A percentile compares a stretch with the other conserved stretches of the same genome.
phyloP scores from a whole-genome alignment of 129 eudicot species.

The Lactuca sativa region DNA sequence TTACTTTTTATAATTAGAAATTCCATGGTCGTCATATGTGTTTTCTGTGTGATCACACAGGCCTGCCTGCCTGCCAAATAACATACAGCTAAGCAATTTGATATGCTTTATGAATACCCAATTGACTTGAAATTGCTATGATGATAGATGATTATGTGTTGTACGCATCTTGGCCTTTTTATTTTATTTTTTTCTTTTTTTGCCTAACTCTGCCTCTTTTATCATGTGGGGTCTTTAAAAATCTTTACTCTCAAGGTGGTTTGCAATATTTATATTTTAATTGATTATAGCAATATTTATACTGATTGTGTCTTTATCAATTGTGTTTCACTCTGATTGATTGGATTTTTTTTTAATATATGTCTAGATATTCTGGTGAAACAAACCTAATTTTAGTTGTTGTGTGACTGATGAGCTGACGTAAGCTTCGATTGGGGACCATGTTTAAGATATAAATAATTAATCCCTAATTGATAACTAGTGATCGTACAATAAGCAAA shows the following conservation, averaged over 20 bases:
- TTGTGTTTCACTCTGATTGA: constrained; percentile 19
- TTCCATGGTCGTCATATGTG: constrained; percentile 24
- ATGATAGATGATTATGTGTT: constrained; percentile 23
- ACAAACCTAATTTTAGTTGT: constrained; percentile 26
- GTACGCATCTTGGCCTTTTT: constrained; percentile 17
- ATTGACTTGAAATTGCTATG: constrained; percentile 12
- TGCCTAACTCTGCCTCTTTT: constrained; percentile 26
- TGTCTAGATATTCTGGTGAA: constrained; percentile 19
- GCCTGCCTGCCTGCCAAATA: constrained; percentile 6
- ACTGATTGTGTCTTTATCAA: constrained; percentile 25
- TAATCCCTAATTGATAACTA: constrained; percentile 10
- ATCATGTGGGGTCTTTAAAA: constrained; percentile 34
- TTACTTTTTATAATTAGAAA: constrained; percentile 21
- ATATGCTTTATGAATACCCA: constrained; percentile 31
- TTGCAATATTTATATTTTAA: background rate
- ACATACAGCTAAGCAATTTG: constrained; percentile 32
- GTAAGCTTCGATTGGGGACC: constrained; percentile 29
- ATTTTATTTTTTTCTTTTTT: background rate
- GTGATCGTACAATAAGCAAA: background rate
- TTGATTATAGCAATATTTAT: background rate
- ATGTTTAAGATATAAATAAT: constrained; percentile 12
- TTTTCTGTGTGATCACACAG: constrained; percentile 28
- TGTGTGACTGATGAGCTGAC: constrained; percentile 20
- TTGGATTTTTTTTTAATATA: constrained; percentile 11
- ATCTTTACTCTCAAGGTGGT: constrained; percentile 22